Base-by-base conservation (phyloP, 1,284 basidiomycete genomes). In the Cutaneotrichosporon mucoides region DNA sequence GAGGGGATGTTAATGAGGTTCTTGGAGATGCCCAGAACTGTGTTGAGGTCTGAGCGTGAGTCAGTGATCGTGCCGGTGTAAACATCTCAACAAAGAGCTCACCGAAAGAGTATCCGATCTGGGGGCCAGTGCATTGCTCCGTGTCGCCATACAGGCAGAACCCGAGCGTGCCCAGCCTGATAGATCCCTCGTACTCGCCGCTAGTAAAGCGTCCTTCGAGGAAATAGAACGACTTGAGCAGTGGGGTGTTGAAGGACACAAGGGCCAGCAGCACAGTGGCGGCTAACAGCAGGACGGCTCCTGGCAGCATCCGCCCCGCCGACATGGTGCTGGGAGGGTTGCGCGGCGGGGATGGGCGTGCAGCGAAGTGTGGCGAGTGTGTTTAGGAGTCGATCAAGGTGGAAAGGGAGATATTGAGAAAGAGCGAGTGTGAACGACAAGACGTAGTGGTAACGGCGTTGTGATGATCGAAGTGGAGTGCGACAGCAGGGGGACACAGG, bases 231-330 rank as follows among this genome's bases (percentile, higher is more conserved):
- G 86, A 86, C 76, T 90, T 92, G 79, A 93, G 82, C 70, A 86
- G 84, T 0, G 92, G 92, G 6, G 91, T 89, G 63, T 86, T 89
- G 80, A 94, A 93, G 16, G 88, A 87, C 42, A 92, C 91, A 48
- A 92, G 74, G 7, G 86, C 88, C 51, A 95, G 84, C 45, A 92
- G 80, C 62, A 83, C 77, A 2, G 89, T 86, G 1, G 90, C 89
- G 40, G 82, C 76, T 57, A 90, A 82, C 16, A 88, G 91, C 64
- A 90, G 81, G 53, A 93, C 53, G 69, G 91, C 89, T 50, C 91
- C 91, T 15, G 92, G 90, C 1, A 90, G 92, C 12, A 89, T 90
- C 61, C 88, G 88, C 42, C 86, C 67, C 15, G 70, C 68, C 76
- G 76, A 77, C 58, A 58, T 68, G 56, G 15, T 41, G 51, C 16